These are phyloP conservation scores for Bothriochloa decipiens DNA, from an alignment of 176 grass and related monocot genomes.

Conservation along the genomic window DNA sequence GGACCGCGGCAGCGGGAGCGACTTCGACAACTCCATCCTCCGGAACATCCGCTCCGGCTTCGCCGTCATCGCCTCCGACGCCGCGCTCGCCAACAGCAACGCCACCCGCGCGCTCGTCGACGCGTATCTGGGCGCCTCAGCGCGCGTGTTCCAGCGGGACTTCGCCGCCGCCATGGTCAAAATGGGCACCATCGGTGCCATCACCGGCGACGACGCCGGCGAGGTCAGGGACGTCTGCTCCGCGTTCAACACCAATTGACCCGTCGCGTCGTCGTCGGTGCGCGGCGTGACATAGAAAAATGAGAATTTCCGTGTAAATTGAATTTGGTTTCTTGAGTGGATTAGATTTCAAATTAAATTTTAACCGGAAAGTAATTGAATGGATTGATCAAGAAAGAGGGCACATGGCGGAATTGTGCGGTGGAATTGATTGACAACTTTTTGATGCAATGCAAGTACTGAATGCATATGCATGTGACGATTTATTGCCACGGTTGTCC, in stretches of 20 bases:
- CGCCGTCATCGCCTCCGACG: slow-evolving; percentile 75
- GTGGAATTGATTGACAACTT: slow-evolving; percentile 1
- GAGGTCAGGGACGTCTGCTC: slow-evolving; percentile 74
- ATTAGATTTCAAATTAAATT: background rate
- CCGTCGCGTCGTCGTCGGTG: too few relatives aligned
- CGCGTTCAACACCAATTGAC: slow-evolving; percentile 51
- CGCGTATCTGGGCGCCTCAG: slow-evolving; percentile 51
- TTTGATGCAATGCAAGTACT: slow-evolving; percentile 14
- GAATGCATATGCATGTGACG: background rate
- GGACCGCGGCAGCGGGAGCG: slow-evolving; percentile 71
- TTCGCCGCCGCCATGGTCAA: slow-evolving; percentile 63
- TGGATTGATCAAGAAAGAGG: background rate
- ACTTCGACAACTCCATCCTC: slow-evolving; percentile 72
- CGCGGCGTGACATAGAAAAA: background rate
- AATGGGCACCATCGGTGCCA: slow-evolving; percentile 68
- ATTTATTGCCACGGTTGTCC: slow-evolving; percentile 24
- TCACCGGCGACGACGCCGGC: slow-evolving; percentile 54
- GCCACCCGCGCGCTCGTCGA: slow-evolving; percentile 58
- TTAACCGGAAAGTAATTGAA: background rate
- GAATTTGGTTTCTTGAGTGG: background rate
- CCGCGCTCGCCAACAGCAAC: slow-evolving; percentile 44
- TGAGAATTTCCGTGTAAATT: background rate
- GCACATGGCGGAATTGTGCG: background rate
- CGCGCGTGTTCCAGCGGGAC: slow-evolving; percentile 45
- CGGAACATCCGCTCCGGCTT: slow-evolving; percentile 72